Base-by-base conservation (phyloP, 371 early-diverging fungal genomes). In the Mortierella sp. region DNA sequence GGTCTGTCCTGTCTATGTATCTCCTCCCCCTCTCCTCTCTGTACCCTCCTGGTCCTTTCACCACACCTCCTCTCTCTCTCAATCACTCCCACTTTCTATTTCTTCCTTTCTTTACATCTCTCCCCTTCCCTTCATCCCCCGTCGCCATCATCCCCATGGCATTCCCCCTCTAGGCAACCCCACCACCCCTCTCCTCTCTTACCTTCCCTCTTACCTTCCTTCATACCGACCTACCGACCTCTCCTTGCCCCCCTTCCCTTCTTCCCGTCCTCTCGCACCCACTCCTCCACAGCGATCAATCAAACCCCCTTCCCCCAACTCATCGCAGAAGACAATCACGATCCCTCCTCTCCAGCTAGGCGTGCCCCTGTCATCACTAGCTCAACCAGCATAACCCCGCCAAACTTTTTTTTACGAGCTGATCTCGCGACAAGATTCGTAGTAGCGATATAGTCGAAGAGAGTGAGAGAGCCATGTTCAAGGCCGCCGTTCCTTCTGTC, bases 401-500 rank as follows among this genome's bases (percentile, higher is more conserved):
- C 65, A 29, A 27, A 5, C n/a, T 1, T 51, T 21, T 44, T 43
- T 32, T 75, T 21, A 60, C 65, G 49, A 76, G 71, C 70, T 21
- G 43, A 71, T 70, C 24, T 56, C 65, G 49, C 74, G 35, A 41
- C 82, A 14, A 63, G 18, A 1, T 12, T 54, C 24, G 51, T 21
- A 18, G 51, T 21, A 51, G 18, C 4, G 4, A 51, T 51, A 51
- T 18, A 51, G 21, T 51, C 51, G 18, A 51, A 51, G 51, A 16
- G 51, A 21, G 51, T 5, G 51, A 21, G 51, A 43, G 82, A 82
- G 86, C 77, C 86, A 81, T 68, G 68, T 35, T 68, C 68, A 81
- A 85, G 76, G 79, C 86, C 49, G 77, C 77, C n/a, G 77, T 77
- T n/a, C 79, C 82, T 29, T 84, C 84, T 2, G 74, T 68, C 60